A percentile compares a stretch with the other conserved stretches of the same genome.
These are phyloP conservation scores for Asterionellopsis glacialis DNA, from an alignment of 108 stramenopile genomes.

Conservation along the genomic window DNA sequence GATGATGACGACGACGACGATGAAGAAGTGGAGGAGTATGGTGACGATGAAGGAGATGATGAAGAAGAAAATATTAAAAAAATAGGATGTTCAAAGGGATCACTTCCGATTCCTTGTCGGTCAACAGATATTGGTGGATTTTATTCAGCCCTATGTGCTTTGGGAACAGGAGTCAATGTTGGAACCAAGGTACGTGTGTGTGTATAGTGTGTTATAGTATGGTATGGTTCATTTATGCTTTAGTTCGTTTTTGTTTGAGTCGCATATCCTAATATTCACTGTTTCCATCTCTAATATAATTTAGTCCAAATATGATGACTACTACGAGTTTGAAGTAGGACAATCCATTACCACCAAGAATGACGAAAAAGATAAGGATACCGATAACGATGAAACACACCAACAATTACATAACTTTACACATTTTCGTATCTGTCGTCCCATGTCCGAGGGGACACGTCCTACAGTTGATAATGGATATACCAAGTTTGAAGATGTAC, in stretches of 20 bases:
- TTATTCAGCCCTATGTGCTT: slow-evolving; percentile 34
- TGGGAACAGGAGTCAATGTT: slow-evolving; percentile 24
- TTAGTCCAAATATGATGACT: slow-evolving; percentile 44
- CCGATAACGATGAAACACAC: not conserved
- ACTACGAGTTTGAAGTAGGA: slow-evolving; percentile 33
- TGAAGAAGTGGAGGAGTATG: slow-evolving; percentile 6
- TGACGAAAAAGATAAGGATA: not conserved
- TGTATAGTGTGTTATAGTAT: not conserved
- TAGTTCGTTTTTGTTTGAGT: not conserved
- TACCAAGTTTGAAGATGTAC: slow-evolving; percentile 26
- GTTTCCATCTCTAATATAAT: not conserved
- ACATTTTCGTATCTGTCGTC: slow-evolving; percentile 28
- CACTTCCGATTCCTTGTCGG: slow-evolving; percentile 8
- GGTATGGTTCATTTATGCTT: not conserved
- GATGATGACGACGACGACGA: slow-evolving; percentile 12
- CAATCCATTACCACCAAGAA: not conserved
- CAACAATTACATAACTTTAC: slow-evolving; percentile 1
- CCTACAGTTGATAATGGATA: slow-evolving; percentile 24
- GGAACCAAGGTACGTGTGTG: slow-evolving; percentile 31
- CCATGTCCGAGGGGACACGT: slow-evolving; percentile 23
- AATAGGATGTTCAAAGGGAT: not conserved
- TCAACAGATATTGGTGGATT: slow-evolving; percentile 29
- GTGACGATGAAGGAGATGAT: not conserved
- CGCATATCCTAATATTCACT: no score
- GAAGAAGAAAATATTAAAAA: not conserved